Base-by-base conservation (phyloP, 106 monocot species). In the Dactylorhiza incarnata region DNA sequence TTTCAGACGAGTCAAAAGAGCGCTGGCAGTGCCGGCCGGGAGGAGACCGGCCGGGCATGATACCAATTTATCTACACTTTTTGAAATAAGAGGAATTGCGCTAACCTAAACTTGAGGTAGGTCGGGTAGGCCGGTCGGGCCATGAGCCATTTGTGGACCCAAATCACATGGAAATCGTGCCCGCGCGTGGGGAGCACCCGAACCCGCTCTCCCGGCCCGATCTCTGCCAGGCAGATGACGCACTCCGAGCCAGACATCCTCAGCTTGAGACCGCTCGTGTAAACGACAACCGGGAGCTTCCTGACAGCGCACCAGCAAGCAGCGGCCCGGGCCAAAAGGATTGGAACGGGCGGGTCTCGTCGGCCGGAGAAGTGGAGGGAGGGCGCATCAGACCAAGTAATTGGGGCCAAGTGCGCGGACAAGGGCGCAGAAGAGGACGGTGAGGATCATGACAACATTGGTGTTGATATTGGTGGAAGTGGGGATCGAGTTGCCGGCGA, bases 141-240 rank as follows among this genome's bases (percentile, higher is more conserved):
- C 6, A 45, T n/a, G 13, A 81, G 69, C 86, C 86, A 87, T 17
- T 50, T 71, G 74, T 87, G 81, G 6, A 87, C 50, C 49, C 86
- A 87, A 4, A 50, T 13, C 16, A 72, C 81, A 15, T 83, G 86
- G 77, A 86, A 86, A 8, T 74, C 83, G 7, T 86, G 86, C 54
- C 70, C 73, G 77, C 86, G 80, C 29, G 45, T 50, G 48, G 86
- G 86, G n/a, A 83, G 81, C 9, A 81, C 75, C 10, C 83, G 43
- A 14, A 86, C 72, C 75, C 49, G 12, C 51, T 83, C 86, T 16
- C 86, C 86, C 61, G 79, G 80, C 0, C 62, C 81, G 63, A 86
- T 83, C 62, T 86, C 86, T 2, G 53, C 78, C 11, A 86, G 83
- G 71, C 86, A 86, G 2, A 86, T 86, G 19, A 78, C 73, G 74